These are phyloP conservation scores for Neopestalotiopsis sp. DNA, from an alignment of 2,329 filamentous ascomycete species.

Conservation along the genomic window DNA sequence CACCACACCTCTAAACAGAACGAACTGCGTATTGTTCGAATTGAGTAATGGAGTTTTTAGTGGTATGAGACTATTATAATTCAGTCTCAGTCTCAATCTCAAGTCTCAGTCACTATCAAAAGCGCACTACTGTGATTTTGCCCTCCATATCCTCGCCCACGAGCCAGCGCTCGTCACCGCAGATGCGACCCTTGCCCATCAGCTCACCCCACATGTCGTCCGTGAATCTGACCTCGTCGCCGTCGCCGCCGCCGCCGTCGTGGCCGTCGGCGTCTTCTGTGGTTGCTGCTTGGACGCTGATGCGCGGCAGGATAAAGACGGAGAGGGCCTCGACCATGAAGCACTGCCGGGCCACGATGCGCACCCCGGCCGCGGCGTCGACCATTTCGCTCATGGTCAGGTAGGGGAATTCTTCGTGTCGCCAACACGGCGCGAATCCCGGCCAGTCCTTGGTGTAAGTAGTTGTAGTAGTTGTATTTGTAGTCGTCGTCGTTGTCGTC, in stretches of 20 bases:
- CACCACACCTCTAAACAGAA: background rate
- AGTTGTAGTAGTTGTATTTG: too few species aligned
- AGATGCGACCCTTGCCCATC: slow-evolving; percentile 57
- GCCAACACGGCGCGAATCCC: slow-evolving; percentile 54
- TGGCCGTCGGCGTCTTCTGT: slow-evolving; percentile 21
- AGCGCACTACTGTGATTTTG: slow-evolving; percentile 51
- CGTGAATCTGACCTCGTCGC: slow-evolving; percentile 46
- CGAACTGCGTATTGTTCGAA: background rate
- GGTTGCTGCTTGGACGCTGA: slow-evolving; percentile 39
- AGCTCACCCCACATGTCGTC: slow-evolving; percentile 54
- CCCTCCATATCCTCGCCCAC: slow-evolving; percentile 60
- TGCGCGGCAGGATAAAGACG: slow-evolving; percentile 46
- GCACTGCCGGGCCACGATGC: slow-evolving; percentile 51
- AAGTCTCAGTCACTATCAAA: background rate
- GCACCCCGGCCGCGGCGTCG: slow-evolving; percentile 50
- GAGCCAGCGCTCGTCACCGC: slow-evolving; percentile 66
- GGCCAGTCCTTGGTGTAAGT: slow-evolving; percentile 31
- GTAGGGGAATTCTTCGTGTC: slow-evolving; percentile 59
- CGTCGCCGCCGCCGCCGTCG: slow-evolving; percentile 34
- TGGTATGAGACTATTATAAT: too few species aligned
- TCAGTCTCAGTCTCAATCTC: too few species aligned
- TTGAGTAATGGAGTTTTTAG: background rate
- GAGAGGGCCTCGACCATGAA: slow-evolving; percentile 54
- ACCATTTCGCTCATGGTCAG: slow-evolving; percentile 52
- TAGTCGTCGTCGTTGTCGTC: background rate